Conservation (phyloP, 2,329 filamentous ascomycete species). For the Aaosphaeria arxii region DNA sequence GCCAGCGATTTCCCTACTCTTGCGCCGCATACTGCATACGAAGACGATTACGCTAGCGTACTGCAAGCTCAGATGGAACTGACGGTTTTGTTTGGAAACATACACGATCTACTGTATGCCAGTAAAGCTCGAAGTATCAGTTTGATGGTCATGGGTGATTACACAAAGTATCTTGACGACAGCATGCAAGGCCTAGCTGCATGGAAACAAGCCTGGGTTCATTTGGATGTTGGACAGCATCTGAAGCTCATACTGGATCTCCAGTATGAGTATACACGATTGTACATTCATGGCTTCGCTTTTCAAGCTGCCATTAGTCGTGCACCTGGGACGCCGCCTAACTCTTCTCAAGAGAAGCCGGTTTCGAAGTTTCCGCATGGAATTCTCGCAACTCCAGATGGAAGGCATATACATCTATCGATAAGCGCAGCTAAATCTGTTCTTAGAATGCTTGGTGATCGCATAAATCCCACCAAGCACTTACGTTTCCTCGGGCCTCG, state of each 20-base stretch:
- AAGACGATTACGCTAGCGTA: slow-evolving; percentile 5
- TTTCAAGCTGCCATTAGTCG: slow-evolving; percentile 6
- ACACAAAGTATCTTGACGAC: slow-evolving; percentile 8
- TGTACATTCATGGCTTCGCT: slow-evolving; percentile 7
- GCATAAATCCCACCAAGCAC: slow-evolving; percentile 3
- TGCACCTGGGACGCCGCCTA: background rate
- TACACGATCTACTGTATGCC: slow-evolving; percentile 7
- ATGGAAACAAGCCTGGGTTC: slow-evolving; percentile 2
- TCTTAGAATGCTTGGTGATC: slow-evolving; percentile 3
- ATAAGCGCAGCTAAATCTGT: slow-evolving; percentile 4
- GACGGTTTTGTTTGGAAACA: slow-evolving; percentile 6
- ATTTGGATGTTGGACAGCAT: slow-evolving; percentile 2
- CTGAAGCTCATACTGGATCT: slow-evolving; percentile 3
- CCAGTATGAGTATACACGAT: slow-evolving; percentile 5
- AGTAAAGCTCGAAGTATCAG: slow-evolving; percentile 5
- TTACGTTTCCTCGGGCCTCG: slow-evolving; percentile 3
- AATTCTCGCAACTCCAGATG: slow-evolving; percentile 3
- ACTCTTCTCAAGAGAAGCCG: background rate
- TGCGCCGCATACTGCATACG: slow-evolving; percentile 4
- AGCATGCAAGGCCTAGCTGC: slow-evolving; percentile 3
- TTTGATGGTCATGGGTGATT: slow-evolving; percentile 6
- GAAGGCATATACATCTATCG: slow-evolving; percentile 3
- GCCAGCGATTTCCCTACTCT: slow-evolving; percentile 6
- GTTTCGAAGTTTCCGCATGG: slow-evolving; percentile 4
- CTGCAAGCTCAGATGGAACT: slow-evolving; percentile 7